Conservation (phyloP, 306 rosid genomes). For the Sindora glabra region DNA sequence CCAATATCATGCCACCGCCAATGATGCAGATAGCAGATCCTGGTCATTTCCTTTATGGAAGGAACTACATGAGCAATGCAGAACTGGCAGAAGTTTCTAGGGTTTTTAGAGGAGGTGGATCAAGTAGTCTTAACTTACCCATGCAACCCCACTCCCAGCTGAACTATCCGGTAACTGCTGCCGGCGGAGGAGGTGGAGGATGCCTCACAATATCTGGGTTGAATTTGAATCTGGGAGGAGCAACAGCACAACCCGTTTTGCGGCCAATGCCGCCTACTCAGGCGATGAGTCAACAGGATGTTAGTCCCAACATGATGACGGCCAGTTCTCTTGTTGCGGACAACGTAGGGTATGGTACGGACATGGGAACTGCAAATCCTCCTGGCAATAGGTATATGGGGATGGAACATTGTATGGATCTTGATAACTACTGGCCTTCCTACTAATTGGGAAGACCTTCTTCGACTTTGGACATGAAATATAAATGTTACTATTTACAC, state of each 20-base stretch:
- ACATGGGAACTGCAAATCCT: slow-evolving; percentile 34
- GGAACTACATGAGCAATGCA: slow-evolving; percentile 36
- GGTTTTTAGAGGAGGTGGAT: slow-evolving; percentile 36
- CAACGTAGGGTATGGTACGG: slow-evolving; percentile 38
- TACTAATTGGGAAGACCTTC: slow-evolving; percentile 25
- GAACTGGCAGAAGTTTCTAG: slow-evolving; percentile 61
- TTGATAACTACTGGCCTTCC: slow-evolving; percentile 69
- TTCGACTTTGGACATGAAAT: neutral
- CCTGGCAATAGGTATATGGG: slow-evolving; percentile 43
- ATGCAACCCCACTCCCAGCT: slow-evolving; percentile 33
- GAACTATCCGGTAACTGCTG: slow-evolving; percentile 32
- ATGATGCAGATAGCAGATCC: slow-evolving; percentile 69
- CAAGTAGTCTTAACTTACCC: slow-evolving; percentile 29
- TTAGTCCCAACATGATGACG: slow-evolving; percentile 32
- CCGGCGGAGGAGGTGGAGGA: slow-evolving; percentile 33
- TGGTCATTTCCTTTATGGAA: slow-evolving; percentile 45
- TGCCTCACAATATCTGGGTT: slow-evolving; percentile 64
- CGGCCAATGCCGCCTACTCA: slow-evolving; percentile 19
- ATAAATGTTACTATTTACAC: too few relatives aligned
- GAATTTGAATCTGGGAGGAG: slow-evolving; percentile 51
- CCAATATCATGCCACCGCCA: slow-evolving; percentile 32
- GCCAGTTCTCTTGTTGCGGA: slow-evolving; percentile 29
- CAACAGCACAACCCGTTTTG: slow-evolving; percentile 16
- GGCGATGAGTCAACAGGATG: slow-evolving; percentile 30
- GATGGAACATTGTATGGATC: slow-evolving; percentile 72